Evolutionary conservation across 2,329 filamentous ascomycete species (phyloP), one percentile per base, ranked within the genome.

Genomic region (Colletotrichum spinosum): DNA sequence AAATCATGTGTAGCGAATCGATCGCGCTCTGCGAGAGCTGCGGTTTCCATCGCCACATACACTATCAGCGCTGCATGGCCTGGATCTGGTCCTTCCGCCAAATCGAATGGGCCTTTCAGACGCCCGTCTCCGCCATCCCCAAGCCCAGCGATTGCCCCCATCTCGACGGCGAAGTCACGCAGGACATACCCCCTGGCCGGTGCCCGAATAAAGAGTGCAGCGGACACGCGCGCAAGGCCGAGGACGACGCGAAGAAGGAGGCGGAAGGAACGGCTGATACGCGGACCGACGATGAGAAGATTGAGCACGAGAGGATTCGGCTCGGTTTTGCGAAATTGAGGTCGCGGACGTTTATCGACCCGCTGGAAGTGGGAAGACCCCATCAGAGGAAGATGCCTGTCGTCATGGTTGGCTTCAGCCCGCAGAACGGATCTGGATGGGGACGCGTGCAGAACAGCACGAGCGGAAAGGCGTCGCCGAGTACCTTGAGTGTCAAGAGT

Each of bases 211-310:
- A 4, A 44, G 13, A 45, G 3, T 67, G 64, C 2, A 42, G 54
- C 2, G 64, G 60, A 9, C 64, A 65, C 35, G 33, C 10, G n/a
- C 7, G 42, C n/a, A 67, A 48, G 33, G n/a, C 13, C 3, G 41
- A 54, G 38, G 17, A 33, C 13, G 60, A 64, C 33, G 15, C 10
- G 17, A 25, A 34, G 72, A 35, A 51, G 9, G 13, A 7, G n/a
- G 44, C 37, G 17, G 51, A 51, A 11, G 46, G 38, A 12, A 90
- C 92, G 79, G 91, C 89, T 75, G 90, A 87, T 72, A 90, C 91
- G 48, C 90, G 94, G 83, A 96, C 93, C 1, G 95, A 98, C 76
- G 93, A 97, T 74, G 93, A 99, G 75, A 94, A 92, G 75, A 92
- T 98, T 79, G 90, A 91, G 58, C 94, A 94, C 13, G 37, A 65